A percentile compares a stretch with the other conserved stretches of the same genome.
Evolutionary conservation across 768 basidiomycete species (phyloP).

Genomic region (Tricholoma furcatifolium): DNA sequence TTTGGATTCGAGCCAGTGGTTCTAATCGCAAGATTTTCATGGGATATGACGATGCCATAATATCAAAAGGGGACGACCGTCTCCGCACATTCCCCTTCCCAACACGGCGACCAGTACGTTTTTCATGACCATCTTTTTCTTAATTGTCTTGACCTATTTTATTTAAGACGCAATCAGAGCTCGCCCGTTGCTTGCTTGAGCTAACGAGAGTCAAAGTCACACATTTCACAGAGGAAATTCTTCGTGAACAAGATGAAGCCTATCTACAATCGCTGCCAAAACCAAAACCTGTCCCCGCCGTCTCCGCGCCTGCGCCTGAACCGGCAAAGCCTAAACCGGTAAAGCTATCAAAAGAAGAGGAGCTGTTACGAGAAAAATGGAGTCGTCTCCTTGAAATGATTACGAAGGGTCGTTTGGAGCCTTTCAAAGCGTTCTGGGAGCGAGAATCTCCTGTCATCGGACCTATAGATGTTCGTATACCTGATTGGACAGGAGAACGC

Average conservation of each 20-base stretch:
- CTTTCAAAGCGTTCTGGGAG: conserved; percentile 78
- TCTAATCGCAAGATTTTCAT: conserved; percentile 88
- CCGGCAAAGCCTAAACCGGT: conserved; percentile 42
- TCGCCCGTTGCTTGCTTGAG: conserved; percentile 82
- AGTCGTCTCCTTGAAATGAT: conserved; percentile 86
- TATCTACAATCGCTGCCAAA: conserved; percentile 89
- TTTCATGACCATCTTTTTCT: not conserved
- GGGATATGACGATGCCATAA: conserved; percentile 79
- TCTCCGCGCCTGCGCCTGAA: conserved; percentile 38
- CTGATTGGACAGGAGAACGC: conserved; percentile 67
- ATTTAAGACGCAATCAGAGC: conserved; percentile 83
- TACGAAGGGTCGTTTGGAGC: conserved; percentile 78
- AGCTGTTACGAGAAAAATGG: conserved; percentile 78
- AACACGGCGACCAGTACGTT: conserved; percentile 85
- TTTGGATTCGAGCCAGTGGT: conserved; percentile 89
- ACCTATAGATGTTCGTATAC: conserved; percentile 60
- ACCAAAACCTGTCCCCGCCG: conserved; percentile 48
- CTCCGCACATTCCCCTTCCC: conserved; percentile 94
- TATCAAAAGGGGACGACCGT: conserved; percentile 78
- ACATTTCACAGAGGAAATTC: conserved; percentile 80
- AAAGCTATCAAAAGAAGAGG: conserved; percentile 80
- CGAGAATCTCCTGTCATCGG: conserved; percentile 62
- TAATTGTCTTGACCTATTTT: not conserved
- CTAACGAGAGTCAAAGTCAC: conserved; percentile 83
- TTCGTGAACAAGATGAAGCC: conserved; percentile 84